Evolutionary conservation across 2,329 filamentous ascomycete species (phyloP).

Genomic region (Dryadomyces quercus-mongolicae): DNA sequence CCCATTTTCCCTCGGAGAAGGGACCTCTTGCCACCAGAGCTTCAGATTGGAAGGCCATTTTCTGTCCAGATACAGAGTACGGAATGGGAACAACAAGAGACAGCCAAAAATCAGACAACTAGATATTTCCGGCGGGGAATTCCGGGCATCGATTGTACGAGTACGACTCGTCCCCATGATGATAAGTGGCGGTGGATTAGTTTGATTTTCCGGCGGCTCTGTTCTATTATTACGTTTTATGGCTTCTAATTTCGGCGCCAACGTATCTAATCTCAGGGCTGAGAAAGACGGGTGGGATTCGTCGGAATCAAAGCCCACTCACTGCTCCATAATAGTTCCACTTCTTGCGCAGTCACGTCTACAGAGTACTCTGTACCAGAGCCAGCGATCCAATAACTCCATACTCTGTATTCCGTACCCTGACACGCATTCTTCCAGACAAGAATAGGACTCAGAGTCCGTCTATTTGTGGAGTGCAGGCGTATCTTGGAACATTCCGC

Average conservation of each 20-base stretch:
- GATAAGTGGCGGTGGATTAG: no score
- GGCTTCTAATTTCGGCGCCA: not conserved
- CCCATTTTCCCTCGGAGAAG: conserved; percentile 2
- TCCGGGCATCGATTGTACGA: no score
- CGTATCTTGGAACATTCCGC: not conserved
- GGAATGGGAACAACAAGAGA: no score
- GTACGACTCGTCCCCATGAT: no score
- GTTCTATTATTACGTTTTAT: not conserved
- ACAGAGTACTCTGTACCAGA: no score
- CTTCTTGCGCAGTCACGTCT: not conserved
- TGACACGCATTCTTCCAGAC: not conserved
- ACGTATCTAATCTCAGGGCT: not conserved
- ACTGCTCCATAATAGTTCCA: not conserved
- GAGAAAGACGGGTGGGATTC: no score
- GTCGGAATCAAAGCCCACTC: not conserved
- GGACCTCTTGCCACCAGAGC: conserved; percentile 1
- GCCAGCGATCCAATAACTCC: no score
- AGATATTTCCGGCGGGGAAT: no score
- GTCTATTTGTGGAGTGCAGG: not conserved
- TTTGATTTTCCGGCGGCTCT: no score
- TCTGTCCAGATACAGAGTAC: no score
- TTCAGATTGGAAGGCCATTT: conserved; percentile 1
- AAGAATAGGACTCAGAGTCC: not conserved
- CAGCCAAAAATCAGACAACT: no score
- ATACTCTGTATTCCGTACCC: not conserved